These are phyloP conservation scores for Neurospora pannonica DNA, from an alignment of 495 filamentous ascomycete genomes.

Conservation along the genomic window DNA sequence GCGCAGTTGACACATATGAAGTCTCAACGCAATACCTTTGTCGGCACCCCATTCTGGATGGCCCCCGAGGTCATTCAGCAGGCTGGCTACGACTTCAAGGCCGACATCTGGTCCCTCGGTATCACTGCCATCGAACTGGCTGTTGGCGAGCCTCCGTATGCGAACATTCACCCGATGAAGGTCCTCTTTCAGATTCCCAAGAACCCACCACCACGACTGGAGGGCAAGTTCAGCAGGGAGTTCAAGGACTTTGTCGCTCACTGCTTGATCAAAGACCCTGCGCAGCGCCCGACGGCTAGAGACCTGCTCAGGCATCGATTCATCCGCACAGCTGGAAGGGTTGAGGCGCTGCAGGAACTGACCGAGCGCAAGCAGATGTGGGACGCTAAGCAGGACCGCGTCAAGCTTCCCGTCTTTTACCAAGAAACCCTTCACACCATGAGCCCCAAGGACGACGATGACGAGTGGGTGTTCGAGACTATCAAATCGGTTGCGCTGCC, in stretches of 20 bases:
- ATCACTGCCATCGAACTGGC: conserved; percentile 94
- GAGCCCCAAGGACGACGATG: conserved; percentile 56
- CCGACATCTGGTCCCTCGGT: conserved; percentile 95
- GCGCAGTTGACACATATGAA: conserved; percentile 96
- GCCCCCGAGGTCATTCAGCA: conserved; percentile 97
- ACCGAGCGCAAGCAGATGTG: conserved; percentile 75
- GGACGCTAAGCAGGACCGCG: conserved; percentile 54
- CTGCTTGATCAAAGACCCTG: conserved; percentile 85
- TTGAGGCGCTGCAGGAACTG: conserved; percentile 76
- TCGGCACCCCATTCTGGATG: conserved; percentile 99
- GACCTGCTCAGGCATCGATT: conserved; percentile 89
- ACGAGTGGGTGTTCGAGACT: conserved; percentile 98
- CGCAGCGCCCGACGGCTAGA: conserved; percentile 72
- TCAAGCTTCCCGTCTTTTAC: conserved; percentile 65
- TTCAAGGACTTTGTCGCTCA: conserved; percentile 90
- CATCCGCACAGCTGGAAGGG: conserved; percentile 73
- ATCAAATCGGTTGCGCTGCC: conserved; percentile 52
- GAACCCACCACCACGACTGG: conserved; percentile 71
- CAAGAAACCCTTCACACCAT: conserved; percentile 82
- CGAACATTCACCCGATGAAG: conserved; percentile 93
- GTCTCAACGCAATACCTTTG: conserved; percentile 94
- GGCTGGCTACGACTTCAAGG: conserved; percentile 92
- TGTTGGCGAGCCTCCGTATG: conserved; percentile 86
- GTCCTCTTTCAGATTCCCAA: conserved; percentile 97
- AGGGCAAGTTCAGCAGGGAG: conserved; percentile 78